Conservation (phyloP, 345 rosid genomes). For the Lumnitzera littorea region DNA sequence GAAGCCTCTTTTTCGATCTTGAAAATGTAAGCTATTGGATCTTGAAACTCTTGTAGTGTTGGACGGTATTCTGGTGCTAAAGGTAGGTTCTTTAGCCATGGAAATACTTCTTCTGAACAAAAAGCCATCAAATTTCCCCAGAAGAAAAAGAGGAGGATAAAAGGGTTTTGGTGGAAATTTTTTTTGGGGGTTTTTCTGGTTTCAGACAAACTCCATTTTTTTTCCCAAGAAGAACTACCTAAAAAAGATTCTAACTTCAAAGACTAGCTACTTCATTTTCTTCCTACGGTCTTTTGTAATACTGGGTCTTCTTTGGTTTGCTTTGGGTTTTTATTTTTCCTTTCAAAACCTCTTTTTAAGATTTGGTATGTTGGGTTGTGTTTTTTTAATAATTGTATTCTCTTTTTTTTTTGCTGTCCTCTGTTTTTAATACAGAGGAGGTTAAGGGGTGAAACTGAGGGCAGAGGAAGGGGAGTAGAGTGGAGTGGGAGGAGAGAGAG, state of each 20-base stretch:
- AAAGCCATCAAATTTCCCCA: constrained; percentile 45
- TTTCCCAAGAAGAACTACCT: too few species aligned
- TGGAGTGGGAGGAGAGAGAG: constrained; percentile 16
- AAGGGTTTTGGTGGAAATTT: constrained; percentile 1
- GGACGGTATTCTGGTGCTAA: constrained; percentile 93
- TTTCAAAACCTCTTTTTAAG: neutral
- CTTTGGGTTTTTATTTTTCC: neutral
- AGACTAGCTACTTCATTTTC: neutral
- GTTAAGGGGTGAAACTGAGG: constrained; percentile 26
- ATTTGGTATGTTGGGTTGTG: neutral
- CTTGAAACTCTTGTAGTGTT: constrained; percentile 83
- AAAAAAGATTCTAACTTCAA: constrained; percentile 6
- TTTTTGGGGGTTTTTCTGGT: constrained; percentile 1
- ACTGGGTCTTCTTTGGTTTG: too few species aligned
- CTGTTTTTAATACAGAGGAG: constrained; percentile 26
- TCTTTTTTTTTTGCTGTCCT: neutral
- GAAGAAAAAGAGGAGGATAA: constrained; percentile 3
- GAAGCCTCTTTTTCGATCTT: constrained; percentile 97
- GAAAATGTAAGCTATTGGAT: constrained; percentile 97
- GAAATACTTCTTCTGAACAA: constrained; percentile 53
- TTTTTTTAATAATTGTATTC: neutral
- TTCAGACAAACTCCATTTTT: constrained; percentile 7
- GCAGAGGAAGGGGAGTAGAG: constrained; percentile 27
- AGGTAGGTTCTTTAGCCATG: constrained; percentile 89
- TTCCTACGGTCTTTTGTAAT: neutral